Percentiles rank a stretch among this genome's conserved stretches.
Evolutionary conservation across 306 rosid species (phyloP).

Genomic region (Vigna trinervia): DNA sequence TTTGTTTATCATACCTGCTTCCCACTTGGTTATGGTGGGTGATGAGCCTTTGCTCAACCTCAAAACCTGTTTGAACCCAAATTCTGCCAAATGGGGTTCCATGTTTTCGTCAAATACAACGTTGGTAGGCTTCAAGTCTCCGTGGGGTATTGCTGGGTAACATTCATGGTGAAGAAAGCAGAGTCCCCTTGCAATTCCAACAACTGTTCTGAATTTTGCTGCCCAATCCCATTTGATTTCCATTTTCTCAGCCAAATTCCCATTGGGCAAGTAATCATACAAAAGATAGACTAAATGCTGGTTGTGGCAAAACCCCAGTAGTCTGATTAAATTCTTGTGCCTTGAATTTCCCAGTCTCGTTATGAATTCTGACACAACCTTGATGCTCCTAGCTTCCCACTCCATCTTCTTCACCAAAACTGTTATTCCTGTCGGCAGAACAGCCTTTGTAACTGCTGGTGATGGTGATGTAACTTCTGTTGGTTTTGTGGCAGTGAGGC

Average conservation of each 20-base stretch:
- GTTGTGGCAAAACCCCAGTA: constrained; percentile 81
- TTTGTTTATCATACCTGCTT: constrained; percentile 67
- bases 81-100: constrained; percentile 89
- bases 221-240: constrained; percentile 71
- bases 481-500: constrained; percentile 62
- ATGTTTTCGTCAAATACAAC: constrained; percentile 85
- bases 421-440: constrained; percentile 92
- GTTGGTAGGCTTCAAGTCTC: constrained; percentile 80
- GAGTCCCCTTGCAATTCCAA: constrained; percentile 80
- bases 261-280: constrained; percentile 82
- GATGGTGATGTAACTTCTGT: constrained; percentile 55
- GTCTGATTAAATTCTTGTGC: constrained; percentile 71
- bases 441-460: constrained; percentile 62
- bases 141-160: constrained; percentile 83
- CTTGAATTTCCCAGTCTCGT: constrained; percentile 71
- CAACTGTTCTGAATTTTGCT: constrained; percentile 67
- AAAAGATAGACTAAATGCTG: constrained; percentile 75
- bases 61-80: constrained; percentile 70
- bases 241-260: constrained; percentile 77
- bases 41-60: constrained; percentile 58
- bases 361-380: constrained; percentile 58
- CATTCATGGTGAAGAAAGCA: constrained; percentile 91
- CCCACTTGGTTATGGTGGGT: constrained; percentile 52
- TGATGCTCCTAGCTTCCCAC: constrained; percentile 62
- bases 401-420: constrained; percentile 82